These are phyloP conservation scores for Starmerella stellata DNA, from an alignment of 805 yeast species.

Conservation along the genomic window DNA sequence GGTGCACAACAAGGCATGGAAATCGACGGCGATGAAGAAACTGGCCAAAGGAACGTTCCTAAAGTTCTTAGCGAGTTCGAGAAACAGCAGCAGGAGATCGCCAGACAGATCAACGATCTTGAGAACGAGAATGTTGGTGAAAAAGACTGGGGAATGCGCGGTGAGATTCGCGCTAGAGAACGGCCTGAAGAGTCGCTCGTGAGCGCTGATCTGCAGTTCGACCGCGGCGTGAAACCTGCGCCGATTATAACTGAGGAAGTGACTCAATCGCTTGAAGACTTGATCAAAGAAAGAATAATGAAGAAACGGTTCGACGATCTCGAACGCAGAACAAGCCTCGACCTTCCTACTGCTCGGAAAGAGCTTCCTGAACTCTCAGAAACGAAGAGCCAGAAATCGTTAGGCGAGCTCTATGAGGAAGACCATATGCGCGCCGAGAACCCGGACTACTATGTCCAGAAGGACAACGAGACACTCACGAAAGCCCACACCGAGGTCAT, in stretches of 20 bases:
- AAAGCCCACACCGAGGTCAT: constrained; percentile 64
- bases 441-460: constrained; percentile 29
- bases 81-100: constrained; percentile 59
- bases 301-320: constrained; percentile 67
- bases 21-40: constrained; percentile 27
- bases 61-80: constrained; percentile 55
- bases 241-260: constrained; percentile 84
- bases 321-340: constrained; percentile 38
- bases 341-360: constrained; percentile 18
- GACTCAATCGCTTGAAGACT: constrained; percentile 72
- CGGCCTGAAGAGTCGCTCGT: constrained; percentile 73
- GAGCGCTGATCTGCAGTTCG: constrained; percentile 64
- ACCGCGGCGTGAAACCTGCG: constrained; percentile 84
- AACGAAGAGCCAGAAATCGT: constrained; percentile 64
- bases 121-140: constrained; percentile 81
- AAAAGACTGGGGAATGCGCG: constrained; percentile 85
- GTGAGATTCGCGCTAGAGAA: constrained; percentile 68
- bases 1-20: constrained; percentile 13
- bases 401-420: constrained; percentile 84
- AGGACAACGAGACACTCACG: constrained; percentile 43
- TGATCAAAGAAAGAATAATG: constrained; percentile 66
- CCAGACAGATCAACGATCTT: constrained; percentile 54
- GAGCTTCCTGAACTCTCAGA: constrained; percentile 52
- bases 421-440: constrained; percentile 33
- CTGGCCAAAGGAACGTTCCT: no score